phyloP scores from a whole-genome alignment of 371 early-diverging fungal genomes.

The Rhizopus microsporus region DNA sequence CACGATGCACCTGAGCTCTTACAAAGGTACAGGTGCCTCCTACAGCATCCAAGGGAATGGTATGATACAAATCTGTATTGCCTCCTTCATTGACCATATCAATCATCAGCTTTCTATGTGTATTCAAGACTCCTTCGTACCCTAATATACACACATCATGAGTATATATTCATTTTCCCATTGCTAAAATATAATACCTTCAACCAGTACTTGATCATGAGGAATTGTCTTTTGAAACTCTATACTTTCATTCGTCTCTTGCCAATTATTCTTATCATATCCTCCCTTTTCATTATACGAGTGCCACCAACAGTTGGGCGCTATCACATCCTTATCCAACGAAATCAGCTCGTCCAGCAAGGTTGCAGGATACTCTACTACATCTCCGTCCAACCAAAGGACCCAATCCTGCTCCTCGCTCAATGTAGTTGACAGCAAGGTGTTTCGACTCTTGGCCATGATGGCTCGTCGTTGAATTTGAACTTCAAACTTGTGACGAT shows the following conservation, averaged over 20 bases:
- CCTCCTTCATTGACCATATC: slow-evolving; percentile 42
- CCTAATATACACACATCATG: slow-evolving; percentile 6
- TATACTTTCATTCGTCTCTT: slow-evolving; percentile 60
- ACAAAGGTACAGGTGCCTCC: slow-evolving; percentile 56
- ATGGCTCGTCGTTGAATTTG: slow-evolving; percentile 60
- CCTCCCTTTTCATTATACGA: slow-evolving; percentile 47
- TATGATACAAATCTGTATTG: slow-evolving; percentile 25
- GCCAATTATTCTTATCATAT: slow-evolving; percentile 75
- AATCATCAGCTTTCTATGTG: slow-evolving; percentile 49
- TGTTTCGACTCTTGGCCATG: slow-evolving; percentile 68
- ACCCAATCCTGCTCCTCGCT: slow-evolving; percentile 66
- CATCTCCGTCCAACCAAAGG: slow-evolving; percentile 74
- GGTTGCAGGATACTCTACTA: slow-evolving; percentile 55
- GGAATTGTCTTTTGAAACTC: slow-evolving; percentile 54
- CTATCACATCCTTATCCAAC: slow-evolving; percentile 58
- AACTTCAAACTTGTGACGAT: slow-evolving; percentile 59
- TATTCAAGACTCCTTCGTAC: slow-evolving; percentile 23
- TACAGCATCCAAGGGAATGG: slow-evolving; percentile 46
- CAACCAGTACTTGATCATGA: slow-evolving; percentile 40
- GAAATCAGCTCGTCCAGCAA: slow-evolving; percentile 56
- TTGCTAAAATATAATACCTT: slow-evolving; percentile 20
- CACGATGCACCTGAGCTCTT: slow-evolving; percentile 68
- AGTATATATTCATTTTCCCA: neutral
- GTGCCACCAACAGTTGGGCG: slow-evolving; percentile 57
- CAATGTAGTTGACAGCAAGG: slow-evolving; percentile 56